These are phyloP conservation scores for Trifolium dubium DNA, from an alignment of 306 rosid species.

Conservation along the genomic window DNA sequence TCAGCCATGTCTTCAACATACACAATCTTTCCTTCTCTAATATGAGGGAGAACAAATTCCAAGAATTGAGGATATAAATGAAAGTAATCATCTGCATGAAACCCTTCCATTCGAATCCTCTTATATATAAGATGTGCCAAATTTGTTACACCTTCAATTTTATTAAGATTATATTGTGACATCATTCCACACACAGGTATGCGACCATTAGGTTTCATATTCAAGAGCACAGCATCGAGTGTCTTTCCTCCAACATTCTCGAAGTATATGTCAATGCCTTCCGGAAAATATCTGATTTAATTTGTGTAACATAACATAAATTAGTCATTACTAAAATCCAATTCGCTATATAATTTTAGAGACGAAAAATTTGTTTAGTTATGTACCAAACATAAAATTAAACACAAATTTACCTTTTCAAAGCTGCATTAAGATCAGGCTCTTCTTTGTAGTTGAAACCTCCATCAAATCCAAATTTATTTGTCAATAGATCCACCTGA, in stretches of 20 bases:
- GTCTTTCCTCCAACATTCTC: constrained; percentile 37
- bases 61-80: constrained; percentile 35
- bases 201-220: constrained; percentile 29
- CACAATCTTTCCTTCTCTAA: constrained; percentile 29
- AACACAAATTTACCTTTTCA: constrained; percentile 46
- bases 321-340: no score
- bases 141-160: constrained; percentile 30
- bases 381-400: no score
- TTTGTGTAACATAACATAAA: no score
- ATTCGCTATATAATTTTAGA: no score
- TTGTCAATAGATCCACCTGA: constrained; percentile 47
- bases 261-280: constrained; percentile 44
- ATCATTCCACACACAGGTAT: constrained; percentile 36
- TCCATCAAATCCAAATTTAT: constrained; percentile 49
- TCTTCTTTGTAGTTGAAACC: constrained; percentile 54
- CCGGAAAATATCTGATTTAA: constrained; percentile 31
- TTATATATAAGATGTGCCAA: constrained; percentile 30
- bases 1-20: constrained; percentile 39
- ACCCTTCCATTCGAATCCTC: constrained; percentile 36
- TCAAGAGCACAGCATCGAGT: constrained; percentile 38
- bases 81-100: neutral
- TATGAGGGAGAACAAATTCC: constrained; percentile 33
- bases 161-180: constrained; percentile 33
- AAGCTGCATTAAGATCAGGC: constrained; percentile 44
- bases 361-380: no score